A percentile compares a stretch with the other conserved stretches of the same genome.
Conservation (phyloP, 164 flowering plant species). For the Cinnamomum chago region DNA sequence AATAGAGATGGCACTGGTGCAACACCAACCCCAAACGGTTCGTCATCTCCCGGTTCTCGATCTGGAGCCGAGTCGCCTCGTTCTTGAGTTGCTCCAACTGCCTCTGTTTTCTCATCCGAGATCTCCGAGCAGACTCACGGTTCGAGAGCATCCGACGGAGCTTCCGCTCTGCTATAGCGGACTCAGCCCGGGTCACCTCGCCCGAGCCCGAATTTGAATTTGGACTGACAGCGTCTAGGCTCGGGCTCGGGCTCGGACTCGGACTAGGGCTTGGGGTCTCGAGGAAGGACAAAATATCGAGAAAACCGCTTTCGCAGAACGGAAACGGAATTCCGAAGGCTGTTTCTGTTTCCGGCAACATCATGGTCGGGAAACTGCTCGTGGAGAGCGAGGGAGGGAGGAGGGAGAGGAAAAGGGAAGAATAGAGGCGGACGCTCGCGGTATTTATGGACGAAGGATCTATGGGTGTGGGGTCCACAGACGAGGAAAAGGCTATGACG, state of each 20-base stretch:
- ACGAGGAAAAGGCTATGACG: neutral
- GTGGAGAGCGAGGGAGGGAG: conserved; percentile 12
- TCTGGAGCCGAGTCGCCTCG: conserved; percentile 50
- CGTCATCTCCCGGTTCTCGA: conserved; percentile 46
- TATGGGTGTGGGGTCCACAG: conserved; percentile 15
- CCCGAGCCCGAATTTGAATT: conserved; percentile 30
- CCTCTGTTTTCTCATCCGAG: conserved; percentile 75
- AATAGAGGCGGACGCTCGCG: conserved; percentile 32
- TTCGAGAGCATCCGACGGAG: conserved; percentile 71
- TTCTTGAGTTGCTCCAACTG: conserved; percentile 67
- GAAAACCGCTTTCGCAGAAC: conserved; percentile 32
- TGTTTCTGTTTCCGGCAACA: conserved; percentile 27
- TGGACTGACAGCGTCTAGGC: conserved; percentile 6
- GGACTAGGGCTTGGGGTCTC: neutral
- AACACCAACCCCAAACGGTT: conserved; percentile 42
- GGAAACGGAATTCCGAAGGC: conserved; percentile 19
- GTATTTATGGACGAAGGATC: conserved; percentile 42
- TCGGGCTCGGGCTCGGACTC: neutral
- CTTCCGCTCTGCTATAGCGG: conserved; percentile 50
- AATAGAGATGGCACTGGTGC: conserved; percentile 26
- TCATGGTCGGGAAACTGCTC: conserved; percentile 28
- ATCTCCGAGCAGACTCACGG: conserved; percentile 85
- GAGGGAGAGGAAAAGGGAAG: conserved; percentile 66
- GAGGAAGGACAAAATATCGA: conserved; percentile 13
- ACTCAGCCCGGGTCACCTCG: conserved; percentile 13